Evolutionary conservation across 163 green algal genomes (phyloP), one percentile per base, ranked within the genome.

Genomic region (Chloromonas sp.): DNA sequence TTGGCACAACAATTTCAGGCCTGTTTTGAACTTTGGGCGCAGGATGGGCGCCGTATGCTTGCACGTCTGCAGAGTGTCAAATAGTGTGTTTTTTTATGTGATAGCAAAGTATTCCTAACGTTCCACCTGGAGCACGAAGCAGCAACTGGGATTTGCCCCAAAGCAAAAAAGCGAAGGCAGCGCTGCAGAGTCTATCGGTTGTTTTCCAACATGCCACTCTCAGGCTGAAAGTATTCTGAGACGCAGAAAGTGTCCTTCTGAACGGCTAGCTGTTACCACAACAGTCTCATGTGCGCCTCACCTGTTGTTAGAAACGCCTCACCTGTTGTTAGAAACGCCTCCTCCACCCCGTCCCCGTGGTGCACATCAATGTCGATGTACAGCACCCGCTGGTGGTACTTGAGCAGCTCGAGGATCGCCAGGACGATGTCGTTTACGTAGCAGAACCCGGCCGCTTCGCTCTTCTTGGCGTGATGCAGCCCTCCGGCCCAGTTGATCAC

Each of bases 361-460:
- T 96, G 93, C 79, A 96, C 93, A 87, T 98, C 96, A 83, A 98
- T 98, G 90, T 98, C 96, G 0, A 98, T 83, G 86, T 98, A 98
- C 86, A 98, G 85, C 83, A 98, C 95, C 13, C 92, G 87, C n/a
- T 91, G 85, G 87, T 97, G 91, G 86, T 96, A 95, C 87, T 98
- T 98, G 58, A 98, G 91, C 81, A 98, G 92, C 91, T 98, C 96
- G 82, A 98, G 91, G 61, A 97, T 95, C 60, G 94, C 94, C 79
- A 98, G 85, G 58, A 99, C 96, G 62, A 98, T 97, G 92, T 98
- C 96, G 87, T 98, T 98, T 70, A 98, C 90, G 87, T 98, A 99
- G 89, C 97, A 99, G 84, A 99, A 99, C 0, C 97, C 97, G 1
- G 90, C 93, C 0, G 94, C 94, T 89, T 97, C 92, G 15, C 85